Evolutionary conservation across 257 asterid genomes (phyloP).

Genomic region (Mentha longifolia): DNA sequence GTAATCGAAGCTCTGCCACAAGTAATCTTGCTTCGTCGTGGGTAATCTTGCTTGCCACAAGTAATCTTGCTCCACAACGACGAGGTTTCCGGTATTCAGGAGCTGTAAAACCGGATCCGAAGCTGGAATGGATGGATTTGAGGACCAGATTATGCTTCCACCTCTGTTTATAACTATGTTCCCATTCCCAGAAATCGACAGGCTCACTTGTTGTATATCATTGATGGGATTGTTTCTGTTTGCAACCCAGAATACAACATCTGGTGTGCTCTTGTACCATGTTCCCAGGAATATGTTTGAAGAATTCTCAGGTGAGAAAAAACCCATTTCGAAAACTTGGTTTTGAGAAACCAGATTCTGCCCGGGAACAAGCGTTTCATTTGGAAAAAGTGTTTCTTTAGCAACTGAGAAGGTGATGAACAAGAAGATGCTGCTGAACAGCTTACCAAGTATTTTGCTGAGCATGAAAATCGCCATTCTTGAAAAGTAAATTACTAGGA

Average conservation of each 20-base stretch:
- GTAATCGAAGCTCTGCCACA: conserved; percentile 14
- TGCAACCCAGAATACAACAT: no score
- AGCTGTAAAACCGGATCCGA: not conserved
- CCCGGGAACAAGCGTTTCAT: not conserved
- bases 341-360: not conserved
- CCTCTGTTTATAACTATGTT: not conserved
- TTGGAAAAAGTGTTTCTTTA: not conserved
- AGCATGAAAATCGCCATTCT: not conserved
- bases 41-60: no score
- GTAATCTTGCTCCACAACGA: conserved; percentile 20
- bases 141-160: not conserved
- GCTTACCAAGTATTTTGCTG: no score
- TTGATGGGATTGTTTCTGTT: not conserved
- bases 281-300: no score
- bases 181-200: not conserved
- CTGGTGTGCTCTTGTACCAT: no score
- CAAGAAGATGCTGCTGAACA: not conserved
- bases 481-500: not conserved
- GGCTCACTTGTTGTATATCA: not conserved
- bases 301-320: no score
- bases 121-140: not conserved
- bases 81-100: conserved; percentile 36
- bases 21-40: not conserved
- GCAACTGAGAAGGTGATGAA: not conserved
- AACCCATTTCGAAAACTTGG: no score